Conservation (phyloP, 306 rosid species). For the Gillenia trifoliata region DNA sequence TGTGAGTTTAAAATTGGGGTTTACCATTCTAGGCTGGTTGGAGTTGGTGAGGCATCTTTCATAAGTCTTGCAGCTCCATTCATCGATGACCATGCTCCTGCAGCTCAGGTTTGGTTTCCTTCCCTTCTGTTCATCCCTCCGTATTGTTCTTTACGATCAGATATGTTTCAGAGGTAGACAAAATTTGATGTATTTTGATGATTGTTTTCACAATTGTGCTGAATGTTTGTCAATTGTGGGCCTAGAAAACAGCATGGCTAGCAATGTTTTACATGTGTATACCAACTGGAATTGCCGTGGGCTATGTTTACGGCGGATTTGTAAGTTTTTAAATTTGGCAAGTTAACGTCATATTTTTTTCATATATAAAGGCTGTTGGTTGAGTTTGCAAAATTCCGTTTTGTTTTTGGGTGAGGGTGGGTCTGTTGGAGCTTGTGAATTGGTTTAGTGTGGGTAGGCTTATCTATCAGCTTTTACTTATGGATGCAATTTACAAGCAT, state of each 20-base stretch:
- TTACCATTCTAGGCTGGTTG: slow-evolving; percentile 70
- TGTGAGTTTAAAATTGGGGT: slow-evolving; percentile 9
- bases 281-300: slow-evolving; percentile 90
- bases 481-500: not conserved
- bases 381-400: not conserved
- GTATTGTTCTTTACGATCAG: not conserved
- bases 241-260: slow-evolving; percentile 95
- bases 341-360: slow-evolving; percentile 1
- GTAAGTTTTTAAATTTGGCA: slow-evolving; percentile 47
- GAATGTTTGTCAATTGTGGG: slow-evolving; percentile 19
- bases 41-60: slow-evolving; percentile 98
- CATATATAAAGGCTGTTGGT: not conserved
- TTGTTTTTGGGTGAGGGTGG: not conserved
- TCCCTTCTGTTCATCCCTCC: not conserved
- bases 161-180: not conserved
- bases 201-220: slow-evolving; percentile 11
- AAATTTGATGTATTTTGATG: slow-evolving; percentile 5
- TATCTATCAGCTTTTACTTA: not conserved
- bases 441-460: not conserved
- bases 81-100: slow-evolving; percentile 94
- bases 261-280: slow-evolving; percentile 93
- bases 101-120: slow-evolving; percentile 53
- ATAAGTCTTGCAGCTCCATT: slow-evolving; percentile 97
- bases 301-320: slow-evolving; percentile 89
- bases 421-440: not conserved